A percentile compares a stretch with the other conserved stretches of the same genome.
These are phyloP conservation scores for Salmacisia buchloeana DNA, from an alignment of 1,284 basidiomycete species.

Conservation along the genomic window DNA sequence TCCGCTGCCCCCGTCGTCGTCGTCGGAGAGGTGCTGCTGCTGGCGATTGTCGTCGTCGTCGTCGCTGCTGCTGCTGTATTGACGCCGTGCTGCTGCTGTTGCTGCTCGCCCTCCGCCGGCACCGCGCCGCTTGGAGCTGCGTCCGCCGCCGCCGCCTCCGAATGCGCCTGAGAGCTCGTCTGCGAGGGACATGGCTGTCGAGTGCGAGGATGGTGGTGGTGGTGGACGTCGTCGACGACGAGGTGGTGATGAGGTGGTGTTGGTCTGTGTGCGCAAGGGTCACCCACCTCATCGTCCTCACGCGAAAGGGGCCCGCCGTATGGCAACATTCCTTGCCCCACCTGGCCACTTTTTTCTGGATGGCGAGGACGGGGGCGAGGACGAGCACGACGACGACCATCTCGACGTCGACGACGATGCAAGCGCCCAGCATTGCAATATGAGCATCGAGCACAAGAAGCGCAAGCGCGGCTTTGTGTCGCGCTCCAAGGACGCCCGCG, in stretches of 20 bases:
- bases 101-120: no score
- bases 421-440: background rate
- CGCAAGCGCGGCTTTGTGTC: conserved; percentile 18
- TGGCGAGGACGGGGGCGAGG: no score
- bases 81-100: no score
- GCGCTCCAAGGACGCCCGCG: conserved; percentile 29
- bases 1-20: background rate
- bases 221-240: background rate
- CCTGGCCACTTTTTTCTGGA: no score
- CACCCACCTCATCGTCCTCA: no score
- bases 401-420: no score
- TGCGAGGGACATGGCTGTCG: background rate
- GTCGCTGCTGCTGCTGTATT: no score
- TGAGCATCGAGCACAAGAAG: conserved; percentile 6
- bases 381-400: no score
- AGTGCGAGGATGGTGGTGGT: background rate
- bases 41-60: no score
- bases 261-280: no score
- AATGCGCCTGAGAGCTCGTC: conserved; percentile 4
- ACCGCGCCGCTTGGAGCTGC: background rate
- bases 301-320: no score
- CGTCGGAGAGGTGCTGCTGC: conserved; percentile 1
- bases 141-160: background rate
- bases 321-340: no score
- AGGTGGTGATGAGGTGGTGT: background rate